A percentile compares a stretch with the other conserved stretches of the same genome.
These are phyloP conservation scores for Sarcocystis neurona DNA, from an alignment of 169 alveolate genomes.

Conservation along the genomic window DNA sequence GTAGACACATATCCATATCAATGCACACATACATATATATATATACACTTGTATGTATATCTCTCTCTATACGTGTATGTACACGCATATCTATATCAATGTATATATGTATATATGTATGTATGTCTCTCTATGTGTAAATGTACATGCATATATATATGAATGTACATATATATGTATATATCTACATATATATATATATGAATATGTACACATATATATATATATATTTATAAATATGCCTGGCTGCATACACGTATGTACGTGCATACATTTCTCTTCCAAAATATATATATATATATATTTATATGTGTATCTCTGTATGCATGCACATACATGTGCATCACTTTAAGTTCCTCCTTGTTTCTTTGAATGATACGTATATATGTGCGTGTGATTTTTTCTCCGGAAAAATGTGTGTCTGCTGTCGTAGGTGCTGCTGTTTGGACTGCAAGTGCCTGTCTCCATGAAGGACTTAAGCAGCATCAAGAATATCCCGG, in stretches of 20 bases:
- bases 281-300: no score
- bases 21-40: neutral
- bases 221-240: no score
- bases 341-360: neutral
- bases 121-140: neutral
- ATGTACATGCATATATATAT: neutral
- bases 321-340: neutral
- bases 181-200: no score
- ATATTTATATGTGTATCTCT: no score
- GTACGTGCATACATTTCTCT: neutral
- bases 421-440: neutral
- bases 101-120: neutral
- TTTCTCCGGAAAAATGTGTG: no score
- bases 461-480: neutral
- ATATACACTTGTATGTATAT: neutral
- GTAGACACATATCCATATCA: no score
- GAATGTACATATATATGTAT: neutral
- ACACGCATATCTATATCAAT: neutral
- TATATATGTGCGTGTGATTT: neutral
- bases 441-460: slow-evolving; percentile 13
- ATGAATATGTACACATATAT: no score
- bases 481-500: slow-evolving; percentile 18
- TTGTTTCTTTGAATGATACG: neutral
- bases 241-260: neutral
- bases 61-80: neutral